Evolutionary conservation across 2,329 filamentous ascomycete genomes (phyloP).

Genomic region (Catunica adiposa): DNA sequence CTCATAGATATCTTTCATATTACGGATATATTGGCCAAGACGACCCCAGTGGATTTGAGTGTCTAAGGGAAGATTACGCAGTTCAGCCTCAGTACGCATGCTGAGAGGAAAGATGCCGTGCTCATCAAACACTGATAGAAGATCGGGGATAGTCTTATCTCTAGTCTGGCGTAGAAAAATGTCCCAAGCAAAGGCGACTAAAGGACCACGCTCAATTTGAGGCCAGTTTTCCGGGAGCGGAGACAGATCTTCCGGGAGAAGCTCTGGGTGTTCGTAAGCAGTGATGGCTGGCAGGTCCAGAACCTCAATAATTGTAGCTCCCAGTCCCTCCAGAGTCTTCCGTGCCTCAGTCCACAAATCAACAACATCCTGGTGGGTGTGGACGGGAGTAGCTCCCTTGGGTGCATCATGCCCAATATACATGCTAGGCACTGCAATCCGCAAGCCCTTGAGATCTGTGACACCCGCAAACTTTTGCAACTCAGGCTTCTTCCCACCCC

Average conservation of each 20-base stretch:
- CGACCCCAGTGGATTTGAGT: conserved; percentile 17
- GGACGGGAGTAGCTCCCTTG: conserved; percentile 14
- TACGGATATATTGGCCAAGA: conserved; percentile 15
- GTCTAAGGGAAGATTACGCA: conserved; percentile 11
- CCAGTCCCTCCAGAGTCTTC: conserved; percentile 23
- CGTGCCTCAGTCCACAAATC: conserved; percentile 21
- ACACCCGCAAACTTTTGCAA: conserved; percentile 18
- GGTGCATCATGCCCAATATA: conserved; percentile 27
- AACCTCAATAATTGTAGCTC: conserved; percentile 26
- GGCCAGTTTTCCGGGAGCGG: conserved; percentile 29
- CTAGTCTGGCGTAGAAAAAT: conserved; percentile 30
- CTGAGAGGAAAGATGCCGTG: conserved; percentile 22
- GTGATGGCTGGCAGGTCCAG: conserved; percentile 29
- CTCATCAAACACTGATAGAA: conserved; percentile 25
- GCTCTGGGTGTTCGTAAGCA: conserved; percentile 28
- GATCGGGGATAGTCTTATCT: conserved; percentile 23
- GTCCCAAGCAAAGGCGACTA: conserved; percentile 36
- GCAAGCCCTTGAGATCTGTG: conserved; percentile 25
- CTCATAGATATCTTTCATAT: conserved; percentile 23
- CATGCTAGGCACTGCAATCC: conserved; percentile 34
- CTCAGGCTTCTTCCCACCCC: conserved; percentile 19
- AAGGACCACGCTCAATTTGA: conserved; percentile 28
- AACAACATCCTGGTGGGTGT: conserved; percentile 16
- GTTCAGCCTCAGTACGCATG: conserved; percentile 16
- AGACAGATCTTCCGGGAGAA: conserved; percentile 23